These are phyloP conservation scores for Penicillium cinerascens DNA, from an alignment of 495 filamentous ascomycete genomes.

Conservation along the genomic window DNA sequence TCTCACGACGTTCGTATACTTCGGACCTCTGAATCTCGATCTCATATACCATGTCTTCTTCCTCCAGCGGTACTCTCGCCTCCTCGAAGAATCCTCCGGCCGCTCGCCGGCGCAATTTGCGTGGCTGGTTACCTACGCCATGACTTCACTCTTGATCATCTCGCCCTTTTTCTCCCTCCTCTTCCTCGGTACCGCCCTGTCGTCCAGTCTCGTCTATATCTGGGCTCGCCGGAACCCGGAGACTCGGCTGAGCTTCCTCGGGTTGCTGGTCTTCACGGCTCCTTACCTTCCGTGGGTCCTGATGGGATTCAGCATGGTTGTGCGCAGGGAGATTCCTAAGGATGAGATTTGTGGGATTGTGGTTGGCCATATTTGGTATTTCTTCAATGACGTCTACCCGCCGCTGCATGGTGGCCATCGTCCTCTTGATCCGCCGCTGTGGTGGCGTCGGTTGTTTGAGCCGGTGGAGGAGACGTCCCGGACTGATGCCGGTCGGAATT, in stretches of 20 bases:
- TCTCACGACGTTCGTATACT: slow-evolving; percentile 92
- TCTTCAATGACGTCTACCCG: slow-evolving; percentile 95
- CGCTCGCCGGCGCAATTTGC: slow-evolving; percentile 88
- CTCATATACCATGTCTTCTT: slow-evolving; percentile 99
- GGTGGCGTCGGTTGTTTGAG: slow-evolving; percentile 89
- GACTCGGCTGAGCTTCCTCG: slow-evolving; percentile 84
- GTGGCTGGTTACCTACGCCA: slow-evolving; percentile 87
- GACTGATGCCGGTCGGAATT: slow-evolving; percentile 32
- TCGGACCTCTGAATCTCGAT: slow-evolving; percentile 90
- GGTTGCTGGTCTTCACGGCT: slow-evolving; percentile 84
- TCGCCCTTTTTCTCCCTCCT: slow-evolving; percentile 82
- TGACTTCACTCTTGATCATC: slow-evolving; percentile 67
- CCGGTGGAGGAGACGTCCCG: slow-evolving; percentile 26
- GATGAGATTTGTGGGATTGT: slow-evolving; percentile 93
- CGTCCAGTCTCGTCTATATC: slow-evolving; percentile 92
- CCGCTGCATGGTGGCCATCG: slow-evolving; percentile 79
- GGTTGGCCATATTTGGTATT: slow-evolving; percentile 97
- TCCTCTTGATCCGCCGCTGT: slow-evolving; percentile 84
- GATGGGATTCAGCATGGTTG: slow-evolving; percentile 79
- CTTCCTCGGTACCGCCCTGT: slow-evolving; percentile 87
- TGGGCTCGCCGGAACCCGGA: slow-evolving; percentile 95
- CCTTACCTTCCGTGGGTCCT: slow-evolving; percentile 96
- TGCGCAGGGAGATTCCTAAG: slow-evolving; percentile 85
- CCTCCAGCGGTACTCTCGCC: slow-evolving; percentile 90
- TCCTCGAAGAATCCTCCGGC: slow-evolving; percentile 90